Percentiles rank a stretch among this genome's conserved stretches.
phyloP scores from a whole-genome alignment of 2,329 filamentous ascomycete genomes.

The Cladosporium cucumerinum region DNA sequence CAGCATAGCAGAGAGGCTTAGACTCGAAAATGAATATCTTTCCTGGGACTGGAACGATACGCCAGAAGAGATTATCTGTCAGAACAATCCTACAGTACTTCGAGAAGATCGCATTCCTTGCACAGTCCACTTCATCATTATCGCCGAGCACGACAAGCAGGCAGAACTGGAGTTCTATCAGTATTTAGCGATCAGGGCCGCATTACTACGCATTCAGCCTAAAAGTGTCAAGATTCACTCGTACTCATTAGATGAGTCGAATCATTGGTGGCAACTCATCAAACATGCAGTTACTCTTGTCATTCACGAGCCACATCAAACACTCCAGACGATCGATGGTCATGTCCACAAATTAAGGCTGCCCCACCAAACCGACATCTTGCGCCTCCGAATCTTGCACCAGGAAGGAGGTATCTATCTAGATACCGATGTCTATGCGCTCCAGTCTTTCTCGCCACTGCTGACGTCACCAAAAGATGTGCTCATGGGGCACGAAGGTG shows the following conservation, averaged over 20 bases:
- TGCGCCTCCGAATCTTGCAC: conserved; percentile 17
- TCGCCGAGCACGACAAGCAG: conserved; percentile 12
- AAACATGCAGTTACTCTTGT: conserved; percentile 9
- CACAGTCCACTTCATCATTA: conserved; percentile 19
- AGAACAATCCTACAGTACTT: background rate
- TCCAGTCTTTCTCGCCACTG: conserved; percentile 18
- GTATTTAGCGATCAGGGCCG: conserved; percentile 21
- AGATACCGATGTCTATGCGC: conserved; percentile 20
- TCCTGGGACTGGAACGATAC: conserved; percentile 1
- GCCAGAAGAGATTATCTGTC: background rate
- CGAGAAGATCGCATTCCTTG: conserved; percentile 10
- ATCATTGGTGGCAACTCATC: conserved; percentile 16
- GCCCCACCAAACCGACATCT: conserved; percentile 19
- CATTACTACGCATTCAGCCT: conserved; percentile 17
- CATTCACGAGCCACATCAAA: conserved; percentile 1
- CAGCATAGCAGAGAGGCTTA: background rate
- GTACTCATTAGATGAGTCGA: background rate
- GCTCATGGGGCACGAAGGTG: conserved; percentile 22
- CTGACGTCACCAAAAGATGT: conserved; percentile 15
- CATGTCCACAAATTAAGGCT: conserved; percentile 7
- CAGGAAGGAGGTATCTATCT: conserved; percentile 21
- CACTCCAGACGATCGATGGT: background rate
- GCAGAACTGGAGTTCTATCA: conserved; percentile 18
- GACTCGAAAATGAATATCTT: conserved; percentile 4
- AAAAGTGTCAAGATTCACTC: conserved; percentile 18